Evolutionary conservation across 305 asterid genomes (phyloP).

Genomic region (Fraxinus greggii): DNA sequence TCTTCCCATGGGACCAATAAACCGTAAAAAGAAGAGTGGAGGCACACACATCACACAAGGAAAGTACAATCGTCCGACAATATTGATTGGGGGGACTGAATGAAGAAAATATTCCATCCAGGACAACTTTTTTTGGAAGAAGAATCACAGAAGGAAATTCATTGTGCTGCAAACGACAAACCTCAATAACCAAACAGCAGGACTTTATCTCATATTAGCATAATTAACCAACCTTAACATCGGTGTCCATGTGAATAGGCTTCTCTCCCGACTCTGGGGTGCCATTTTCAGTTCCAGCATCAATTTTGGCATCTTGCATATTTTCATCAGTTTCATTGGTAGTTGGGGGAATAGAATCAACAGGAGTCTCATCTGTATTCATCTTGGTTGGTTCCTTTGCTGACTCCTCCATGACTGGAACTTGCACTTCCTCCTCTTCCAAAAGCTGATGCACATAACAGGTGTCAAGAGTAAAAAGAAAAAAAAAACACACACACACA

Average conservation of each 20-base stretch:
- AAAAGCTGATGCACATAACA: constrained; percentile 33
- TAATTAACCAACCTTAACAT: constrained; percentile 51
- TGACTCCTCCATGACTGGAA: constrained; percentile 37
- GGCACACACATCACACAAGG: not conserved
- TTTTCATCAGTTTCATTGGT: constrained; percentile 56
- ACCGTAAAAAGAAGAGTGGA: not conserved
- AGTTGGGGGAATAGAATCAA: constrained; percentile 38
- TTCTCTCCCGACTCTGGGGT: constrained; percentile 62
- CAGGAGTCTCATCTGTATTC: constrained; percentile 66
- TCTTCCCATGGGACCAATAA: not conserved
- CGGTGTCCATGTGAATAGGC: constrained; percentile 70
- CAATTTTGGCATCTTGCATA: constrained; percentile 64
- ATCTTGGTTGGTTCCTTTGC: constrained; percentile 54
- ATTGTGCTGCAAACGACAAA: not conserved
- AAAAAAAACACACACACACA: not conserved
- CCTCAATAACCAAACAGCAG: not conserved
- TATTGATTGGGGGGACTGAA: not conserved
- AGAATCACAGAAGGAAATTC: not conserved
- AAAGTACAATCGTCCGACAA: not conserved
- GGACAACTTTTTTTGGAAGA: not conserved
- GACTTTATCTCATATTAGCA: not conserved
- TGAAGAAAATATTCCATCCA: not conserved
- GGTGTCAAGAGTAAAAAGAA: not conserved
- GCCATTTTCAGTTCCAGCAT: constrained; percentile 64
- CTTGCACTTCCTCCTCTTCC: constrained; percentile 54